Evolutionary conservation across 2,329 filamentous ascomycete genomes (phyloP), one percentile per base, ranked within the genome.

Genomic region (Aspergillus intermedius): DNA sequence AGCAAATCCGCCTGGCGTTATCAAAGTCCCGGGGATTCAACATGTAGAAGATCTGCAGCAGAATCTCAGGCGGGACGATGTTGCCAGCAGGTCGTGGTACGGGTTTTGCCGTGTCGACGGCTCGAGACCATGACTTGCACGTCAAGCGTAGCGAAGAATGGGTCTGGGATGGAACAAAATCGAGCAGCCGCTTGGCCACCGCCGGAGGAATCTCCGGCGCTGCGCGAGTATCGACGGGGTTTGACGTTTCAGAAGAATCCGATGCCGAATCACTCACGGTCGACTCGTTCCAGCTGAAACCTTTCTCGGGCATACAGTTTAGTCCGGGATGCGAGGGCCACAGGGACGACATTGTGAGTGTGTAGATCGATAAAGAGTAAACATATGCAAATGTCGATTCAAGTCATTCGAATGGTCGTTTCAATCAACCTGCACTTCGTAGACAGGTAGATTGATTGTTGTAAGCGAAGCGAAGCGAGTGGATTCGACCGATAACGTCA

Each of bases 1-100:
- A 75, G 58, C 81, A 86, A 15, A 76, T 76, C 52, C 79, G 77
- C 15, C 82, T 74, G 13, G 81, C 80, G 47, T 78, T 72, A 56
- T 86, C 77, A 60, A 84, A 86, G 55, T 77, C 74, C 21, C 65
- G 62, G 0, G 77, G 76, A 12, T 62, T 55, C 3, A 79, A 61
- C 54, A 72, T 66, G 5, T 52, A 54, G 50, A 73, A 77, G 4
- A 80, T 71, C 5, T 74, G 64, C 41, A 75, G 69, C 1, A 80
- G 44, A 17, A 80, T 71, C 55, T 81, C 78, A 8, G 64, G 56
- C 1, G 78, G 77, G 13, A 73, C 48, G 28, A 58, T 46, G 46
- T 68, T 72, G 43, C 64, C 58, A 41, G 64, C 44, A 43, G 68
- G 56, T 49, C 62, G 54, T 17, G 53, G 48, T 21, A 58, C 15